phyloP scores from a whole-genome alignment of 768 basidiomycete genomes.

The Pleurotus tuber-regium region DNA sequence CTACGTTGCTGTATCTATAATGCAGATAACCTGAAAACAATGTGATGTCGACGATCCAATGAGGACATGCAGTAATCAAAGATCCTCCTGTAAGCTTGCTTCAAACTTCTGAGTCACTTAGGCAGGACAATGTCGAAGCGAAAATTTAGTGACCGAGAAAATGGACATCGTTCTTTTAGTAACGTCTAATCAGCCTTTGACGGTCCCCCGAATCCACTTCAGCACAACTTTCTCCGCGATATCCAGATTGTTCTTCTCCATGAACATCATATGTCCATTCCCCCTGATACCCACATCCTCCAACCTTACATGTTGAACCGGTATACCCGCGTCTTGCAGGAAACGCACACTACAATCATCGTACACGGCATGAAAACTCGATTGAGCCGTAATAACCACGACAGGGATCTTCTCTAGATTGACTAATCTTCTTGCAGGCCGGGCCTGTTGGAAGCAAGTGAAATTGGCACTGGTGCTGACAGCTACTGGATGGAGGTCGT shows the following conservation, averaged over 20 bases:
- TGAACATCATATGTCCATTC: slow-evolving; percentile 57
- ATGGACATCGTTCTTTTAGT: too few relatives aligned
- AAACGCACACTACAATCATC: slow-evolving; percentile 44
- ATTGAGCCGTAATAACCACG: slow-evolving; percentile 45
- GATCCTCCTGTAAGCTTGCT: too few relatives aligned
- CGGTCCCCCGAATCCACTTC: slow-evolving; percentile 31
- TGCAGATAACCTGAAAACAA: too few relatives aligned
- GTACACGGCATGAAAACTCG: slow-evolving; percentile 49
- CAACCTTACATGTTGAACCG: slow-evolving; percentile 39
- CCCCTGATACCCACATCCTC: slow-evolving; percentile 44
- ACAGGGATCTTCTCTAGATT: slow-evolving; percentile 44
- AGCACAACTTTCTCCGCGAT: slow-evolving; percentile 40
- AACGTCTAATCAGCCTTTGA: too few relatives aligned
- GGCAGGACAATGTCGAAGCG: too few relatives aligned
- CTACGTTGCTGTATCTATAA: too few relatives aligned
- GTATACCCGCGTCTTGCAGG: slow-evolving; percentile 42
- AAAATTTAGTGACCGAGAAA: too few relatives aligned
- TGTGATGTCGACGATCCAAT: too few relatives aligned
- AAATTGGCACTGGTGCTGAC: slow-evolving; percentile 28
- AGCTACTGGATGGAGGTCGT: slow-evolving; percentile 29
- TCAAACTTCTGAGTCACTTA: too few relatives aligned
- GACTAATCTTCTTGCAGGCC: slow-evolving; percentile 37
- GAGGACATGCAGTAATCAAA: too few relatives aligned
- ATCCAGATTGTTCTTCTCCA: slow-evolving; percentile 46
- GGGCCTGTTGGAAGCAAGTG: slow-evolving; percentile 40